A percentile compares a stretch with the other conserved stretches of the same genome.
Evolutionary conservation across 768 basidiomycete genomes (phyloP).

Genomic region (Pholiota conissans): DNA sequence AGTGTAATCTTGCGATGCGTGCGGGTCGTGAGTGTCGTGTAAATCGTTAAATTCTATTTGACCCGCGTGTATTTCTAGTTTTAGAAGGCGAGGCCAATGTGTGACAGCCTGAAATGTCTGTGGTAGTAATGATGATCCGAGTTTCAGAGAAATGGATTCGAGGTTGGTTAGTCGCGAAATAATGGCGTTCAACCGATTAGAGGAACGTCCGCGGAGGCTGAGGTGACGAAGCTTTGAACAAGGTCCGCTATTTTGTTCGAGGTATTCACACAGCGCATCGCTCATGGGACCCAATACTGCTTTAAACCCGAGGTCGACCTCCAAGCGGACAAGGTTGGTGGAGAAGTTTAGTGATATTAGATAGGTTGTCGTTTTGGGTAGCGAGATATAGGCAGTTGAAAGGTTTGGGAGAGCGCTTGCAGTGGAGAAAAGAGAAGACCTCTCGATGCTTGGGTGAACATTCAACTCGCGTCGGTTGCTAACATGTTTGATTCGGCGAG

Average conservation of each 20-base stretch:
- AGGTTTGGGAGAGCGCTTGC: slow-evolving; percentile 26
- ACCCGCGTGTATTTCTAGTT: slow-evolving; percentile 45
- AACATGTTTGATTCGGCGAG: slow-evolving; percentile 36
- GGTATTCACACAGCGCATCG: slow-evolving; percentile 22
- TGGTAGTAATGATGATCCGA: slow-evolving; percentile 35
- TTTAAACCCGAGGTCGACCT: slow-evolving; percentile 42
- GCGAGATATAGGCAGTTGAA: slow-evolving; percentile 27
- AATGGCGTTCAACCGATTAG: slow-evolving; percentile 26
- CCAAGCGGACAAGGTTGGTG: slow-evolving; percentile 31
- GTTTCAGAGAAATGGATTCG: slow-evolving; percentile 36
- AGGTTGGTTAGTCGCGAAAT: slow-evolving; percentile 34
- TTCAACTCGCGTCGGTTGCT: slow-evolving; percentile 27
- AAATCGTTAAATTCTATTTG: slow-evolving; percentile 31
- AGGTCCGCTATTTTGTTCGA: slow-evolving; percentile 27
- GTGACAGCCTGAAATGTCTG: slow-evolving; percentile 37
- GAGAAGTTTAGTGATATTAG: slow-evolving; percentile 35
- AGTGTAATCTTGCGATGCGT: neutral
- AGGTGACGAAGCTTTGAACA: slow-evolving; percentile 33
- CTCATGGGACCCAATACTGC: slow-evolving; percentile 15
- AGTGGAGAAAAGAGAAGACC: neutral
- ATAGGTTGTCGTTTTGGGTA: slow-evolving; percentile 21
- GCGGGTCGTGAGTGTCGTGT: slow-evolving; percentile 11
- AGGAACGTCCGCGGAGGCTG: slow-evolving; percentile 37
- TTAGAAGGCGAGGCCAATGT: slow-evolving; percentile 33
- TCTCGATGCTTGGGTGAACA: neutral